Evolutionary conservation across 1,139 yeast genomes (phyloP), one percentile per base, ranked within the genome.

Genomic region (Yamadazyma pseudoaaseri): DNA sequence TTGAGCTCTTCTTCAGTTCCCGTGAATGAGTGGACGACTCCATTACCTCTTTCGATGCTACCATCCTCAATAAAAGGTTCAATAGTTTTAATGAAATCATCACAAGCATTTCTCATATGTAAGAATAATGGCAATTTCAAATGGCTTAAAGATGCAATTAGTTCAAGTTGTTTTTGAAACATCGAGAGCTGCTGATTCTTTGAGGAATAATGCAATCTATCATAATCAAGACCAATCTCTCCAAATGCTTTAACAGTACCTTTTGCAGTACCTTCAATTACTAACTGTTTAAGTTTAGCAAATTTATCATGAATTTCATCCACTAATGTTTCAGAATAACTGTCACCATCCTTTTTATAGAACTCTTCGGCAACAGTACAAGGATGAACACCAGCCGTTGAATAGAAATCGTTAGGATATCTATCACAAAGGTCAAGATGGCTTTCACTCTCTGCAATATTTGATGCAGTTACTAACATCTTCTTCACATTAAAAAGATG

Each of bases 361-460:
- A 69, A 69, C 39, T 70, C 86, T 43, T 77, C 82, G 12, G 79
- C 73, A 0, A 87, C 95, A 13, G 82, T 67, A 57, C 97, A 90
- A 1, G 98, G 98, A 60, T 92, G 98, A 1, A 90, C 95, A 8
- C 98, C 98, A 1, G 81, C 92, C 0, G 98, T 92, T 11, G 86
- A 77, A 43, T 63, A 69, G 31, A 81, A 62, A 13, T 56, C 49
- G 4, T 58, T 56, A 4, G 43, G 38, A 44, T 52, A 60, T 36
- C 45, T 45, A 35, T 42, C 56, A 42, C 69, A 65, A 15, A 65
- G 52, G 17, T 48, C 53, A 30, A 70, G 58, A 40, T 68, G 75
- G 5, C 59, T 66, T 23, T 55, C 46, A 14, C 92, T 77, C 50
- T 90, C 97, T 6, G 57, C 49, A 8, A 89, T 64, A 2, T 84